Conservation (phyloP, 257 asterid species). For the Jaltomata sinuosa region DNA sequence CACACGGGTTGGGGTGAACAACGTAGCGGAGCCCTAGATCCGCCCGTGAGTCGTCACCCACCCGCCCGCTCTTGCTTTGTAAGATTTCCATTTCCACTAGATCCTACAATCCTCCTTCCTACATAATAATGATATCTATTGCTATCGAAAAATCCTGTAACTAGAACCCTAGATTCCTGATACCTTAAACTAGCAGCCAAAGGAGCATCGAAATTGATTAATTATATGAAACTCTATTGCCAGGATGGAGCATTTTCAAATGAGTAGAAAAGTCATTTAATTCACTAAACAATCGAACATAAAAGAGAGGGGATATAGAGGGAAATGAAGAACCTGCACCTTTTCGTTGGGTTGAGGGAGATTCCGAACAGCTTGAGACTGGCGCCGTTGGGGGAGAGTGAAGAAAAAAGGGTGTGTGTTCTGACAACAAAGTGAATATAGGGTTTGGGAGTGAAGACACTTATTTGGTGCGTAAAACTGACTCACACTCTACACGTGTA, state of each 20-base stretch:
- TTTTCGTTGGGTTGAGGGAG: background rate
- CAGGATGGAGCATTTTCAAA: background rate
- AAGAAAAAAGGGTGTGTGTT: background rate
- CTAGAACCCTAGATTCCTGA: background rate
- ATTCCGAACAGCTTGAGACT: background rate
- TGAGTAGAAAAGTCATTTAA: background rate
- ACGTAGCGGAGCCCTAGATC: no score
- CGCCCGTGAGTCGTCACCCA: no score
- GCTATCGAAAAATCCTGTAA: background rate
- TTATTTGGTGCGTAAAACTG: background rate
- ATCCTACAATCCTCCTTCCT: background rate
- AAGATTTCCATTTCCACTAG: background rate
- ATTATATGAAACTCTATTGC: background rate
- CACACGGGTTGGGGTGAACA: background rate
- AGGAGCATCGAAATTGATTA: background rate
- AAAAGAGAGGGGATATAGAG: background rate
- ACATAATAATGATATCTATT: background rate
- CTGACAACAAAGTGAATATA: background rate
- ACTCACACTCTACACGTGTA: background rate
- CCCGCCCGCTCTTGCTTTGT: background rate
- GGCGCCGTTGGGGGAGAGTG: background rate
- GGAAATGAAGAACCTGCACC: background rate
- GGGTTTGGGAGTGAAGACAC: background rate
- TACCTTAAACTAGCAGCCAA: background rate
- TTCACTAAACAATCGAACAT: background rate